phyloP scores from a whole-genome alignment of 371 early-diverging fungal genomes.

The Blyttiomyces sp. region DNA sequence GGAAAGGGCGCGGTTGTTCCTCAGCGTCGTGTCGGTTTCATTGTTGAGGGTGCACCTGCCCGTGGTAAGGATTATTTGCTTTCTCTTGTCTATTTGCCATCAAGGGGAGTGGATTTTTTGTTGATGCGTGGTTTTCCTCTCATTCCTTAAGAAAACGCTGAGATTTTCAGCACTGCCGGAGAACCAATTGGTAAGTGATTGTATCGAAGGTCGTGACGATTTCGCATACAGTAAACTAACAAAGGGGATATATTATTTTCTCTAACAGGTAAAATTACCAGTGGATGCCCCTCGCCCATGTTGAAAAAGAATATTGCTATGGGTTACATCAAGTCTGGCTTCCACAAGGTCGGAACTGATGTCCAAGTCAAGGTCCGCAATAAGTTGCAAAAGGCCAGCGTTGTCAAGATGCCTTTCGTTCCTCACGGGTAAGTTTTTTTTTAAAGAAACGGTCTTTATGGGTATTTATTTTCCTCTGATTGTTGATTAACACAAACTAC shows the following conservation, averaged over 20 bases:
- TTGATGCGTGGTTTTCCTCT: neutral
- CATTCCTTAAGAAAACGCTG: constrained; percentile 61
- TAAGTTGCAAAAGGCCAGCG: constrained; percentile 71
- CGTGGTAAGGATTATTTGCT: constrained; percentile 48
- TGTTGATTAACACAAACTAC: neutral
- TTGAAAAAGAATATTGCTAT: constrained; percentile 96
- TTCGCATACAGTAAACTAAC: neutral
- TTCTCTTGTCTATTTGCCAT: neutral
- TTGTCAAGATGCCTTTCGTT: constrained; percentile 97
- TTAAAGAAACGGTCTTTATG: neutral
- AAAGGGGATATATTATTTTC: constrained; percentile 7
- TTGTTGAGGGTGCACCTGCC: constrained; percentile 94
- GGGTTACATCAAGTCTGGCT: constrained; percentile 87
- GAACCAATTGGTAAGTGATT: constrained; percentile 24
- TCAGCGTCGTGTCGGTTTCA: constrained; percentile 83
- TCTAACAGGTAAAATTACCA: constrained; percentile 81
- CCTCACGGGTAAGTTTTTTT: neutral
- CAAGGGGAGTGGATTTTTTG: neutral
- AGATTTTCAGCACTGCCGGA: constrained; percentile 64
- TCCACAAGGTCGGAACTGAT: constrained; percentile 84
- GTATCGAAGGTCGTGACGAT: too few species aligned
- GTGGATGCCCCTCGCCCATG: constrained; percentile 90
- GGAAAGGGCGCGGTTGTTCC: constrained; percentile 65
- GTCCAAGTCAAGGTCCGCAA: constrained; percentile 88
- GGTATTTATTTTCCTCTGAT: neutral